Evolutionary conservation across 163 green algal species (phyloP).

Genomic region (Chlorella variabilis): DNA sequence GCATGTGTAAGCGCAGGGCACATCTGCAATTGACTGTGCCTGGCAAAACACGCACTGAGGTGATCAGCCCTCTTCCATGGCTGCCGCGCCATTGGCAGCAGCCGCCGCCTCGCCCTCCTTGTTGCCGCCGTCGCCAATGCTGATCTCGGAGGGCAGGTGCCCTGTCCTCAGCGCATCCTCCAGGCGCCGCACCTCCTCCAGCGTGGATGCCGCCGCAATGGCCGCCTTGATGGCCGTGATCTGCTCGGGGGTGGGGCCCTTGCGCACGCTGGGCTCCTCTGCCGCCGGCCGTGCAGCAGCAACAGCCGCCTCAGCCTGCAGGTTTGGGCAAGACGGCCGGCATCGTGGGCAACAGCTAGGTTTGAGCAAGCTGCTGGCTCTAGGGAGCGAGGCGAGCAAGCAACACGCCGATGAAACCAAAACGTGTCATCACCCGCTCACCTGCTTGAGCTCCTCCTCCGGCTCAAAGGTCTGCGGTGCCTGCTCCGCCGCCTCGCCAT

Average conservation of each 20-base stretch:
- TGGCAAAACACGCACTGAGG: neutral
- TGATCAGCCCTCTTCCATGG: constrained; percentile 35
- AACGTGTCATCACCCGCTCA: neutral
- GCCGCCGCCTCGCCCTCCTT: constrained; percentile 4
- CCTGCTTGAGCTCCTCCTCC: constrained; percentile 76
- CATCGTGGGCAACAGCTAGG: neutral
- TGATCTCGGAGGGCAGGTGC: constrained; percentile 28
- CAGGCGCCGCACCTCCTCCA: constrained; percentile 85
- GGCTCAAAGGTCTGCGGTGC: constrained; percentile 80
- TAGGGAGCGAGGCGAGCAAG: too few species aligned
- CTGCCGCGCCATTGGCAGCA: constrained; percentile 13
- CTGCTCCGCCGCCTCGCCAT: constrained; percentile 48
- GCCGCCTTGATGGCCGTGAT: constrained; percentile 90
- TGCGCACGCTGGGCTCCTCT: constrained; percentile 32
- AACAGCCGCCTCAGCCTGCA: constrained; percentile 18
- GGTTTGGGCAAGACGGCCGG: neutral
- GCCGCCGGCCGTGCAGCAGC: neutral
- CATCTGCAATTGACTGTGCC: neutral
- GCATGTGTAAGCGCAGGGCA: too few species aligned
- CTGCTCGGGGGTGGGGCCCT: constrained; percentile 81
- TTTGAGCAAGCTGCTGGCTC: neutral
- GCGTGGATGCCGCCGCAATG: constrained; percentile 86
- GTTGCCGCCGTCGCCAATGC: neutral
- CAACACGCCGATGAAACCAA: too few species aligned
- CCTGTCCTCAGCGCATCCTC: constrained; percentile 29